phyloP scores from a whole-genome alignment of 2,329 filamentous ascomycete genomes.

The Ophiostoma triangulosporum region DNA sequence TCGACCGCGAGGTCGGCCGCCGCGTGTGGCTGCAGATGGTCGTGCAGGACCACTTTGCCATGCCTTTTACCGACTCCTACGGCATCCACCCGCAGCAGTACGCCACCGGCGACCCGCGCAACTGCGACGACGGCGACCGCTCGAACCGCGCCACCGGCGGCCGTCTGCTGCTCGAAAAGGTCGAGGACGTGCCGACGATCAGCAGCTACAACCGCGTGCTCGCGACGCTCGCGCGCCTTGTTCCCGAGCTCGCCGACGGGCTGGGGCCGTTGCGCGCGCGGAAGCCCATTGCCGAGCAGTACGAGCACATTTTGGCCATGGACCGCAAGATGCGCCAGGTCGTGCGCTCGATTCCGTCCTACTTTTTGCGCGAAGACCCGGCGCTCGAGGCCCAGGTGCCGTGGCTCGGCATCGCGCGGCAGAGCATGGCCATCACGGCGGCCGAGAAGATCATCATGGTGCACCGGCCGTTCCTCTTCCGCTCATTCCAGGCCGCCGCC shows the following conservation, averaged over 20 bases:
- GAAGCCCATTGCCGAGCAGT: conserved; percentile 19
- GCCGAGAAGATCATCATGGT: conserved; percentile 28
- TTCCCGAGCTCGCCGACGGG: conserved; percentile 20
- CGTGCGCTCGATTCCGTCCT: conserved; percentile 20
- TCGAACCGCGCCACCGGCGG: conserved; percentile 15
- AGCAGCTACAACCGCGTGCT: conserved; percentile 19
- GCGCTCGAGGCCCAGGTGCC: conserved; percentile 16
- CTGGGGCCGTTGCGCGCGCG: conserved; percentile 20
- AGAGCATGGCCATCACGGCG: conserved; percentile 24
- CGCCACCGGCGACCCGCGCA: conserved; percentile 20
- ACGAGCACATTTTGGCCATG: conserved; percentile 20
- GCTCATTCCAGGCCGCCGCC: conserved; percentile 17
- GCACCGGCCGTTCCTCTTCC: conserved; percentile 23
- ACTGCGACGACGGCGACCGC: conserved; percentile 22
- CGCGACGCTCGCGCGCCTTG: conserved; percentile 19
- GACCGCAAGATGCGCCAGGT: conserved; percentile 22
- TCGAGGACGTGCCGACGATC: conserved; percentile 11
- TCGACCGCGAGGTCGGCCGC: conserved; percentile 22
- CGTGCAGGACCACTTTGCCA: conserved; percentile 24
- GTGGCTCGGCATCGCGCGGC: conserved; percentile 23
- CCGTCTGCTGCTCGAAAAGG: conserved; percentile 6
- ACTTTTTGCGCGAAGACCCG: conserved; percentile 18
- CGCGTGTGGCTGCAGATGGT: conserved; percentile 25
- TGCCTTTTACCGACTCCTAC: conserved; percentile 25
- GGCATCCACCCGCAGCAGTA: conserved; percentile 23